phyloP scores from a whole-genome alignment of 2,329 filamentous ascomycete genomes.

The Pseudogymnoascus sp. region DNA sequence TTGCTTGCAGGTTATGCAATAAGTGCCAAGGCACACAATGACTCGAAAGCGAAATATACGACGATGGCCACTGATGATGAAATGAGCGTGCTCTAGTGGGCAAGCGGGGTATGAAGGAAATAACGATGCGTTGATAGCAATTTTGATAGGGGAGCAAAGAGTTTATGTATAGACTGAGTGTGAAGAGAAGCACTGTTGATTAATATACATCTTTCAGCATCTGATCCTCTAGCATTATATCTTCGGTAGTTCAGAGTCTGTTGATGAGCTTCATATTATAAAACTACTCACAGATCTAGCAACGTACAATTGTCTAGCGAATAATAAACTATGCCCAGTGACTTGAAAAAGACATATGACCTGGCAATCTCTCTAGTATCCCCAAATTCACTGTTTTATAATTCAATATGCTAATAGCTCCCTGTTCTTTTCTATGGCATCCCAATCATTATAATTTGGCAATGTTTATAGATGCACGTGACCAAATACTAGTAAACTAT shows the following conservation, averaged over 20 bases:
- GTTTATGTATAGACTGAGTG: slow-evolving; percentile 4
- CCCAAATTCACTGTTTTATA: neutral
- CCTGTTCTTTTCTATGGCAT: neutral
- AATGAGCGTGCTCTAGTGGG: slow-evolving; percentile 3
- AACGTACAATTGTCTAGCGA: neutral
- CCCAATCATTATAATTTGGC: neutral
- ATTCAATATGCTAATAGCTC: neutral
- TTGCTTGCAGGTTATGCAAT: slow-evolving; percentile 6
- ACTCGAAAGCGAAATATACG: neutral
- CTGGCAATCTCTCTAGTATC: neutral
- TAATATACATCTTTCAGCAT: slow-evolving; percentile 1
- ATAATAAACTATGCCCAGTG: neutral
- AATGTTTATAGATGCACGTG: neutral
- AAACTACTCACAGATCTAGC: neutral
- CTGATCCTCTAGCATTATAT: neutral
- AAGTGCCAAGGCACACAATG: slow-evolving; percentile 4
- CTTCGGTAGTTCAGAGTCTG: neutral
- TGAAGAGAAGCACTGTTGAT: slow-evolving; percentile 5
- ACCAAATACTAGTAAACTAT: neutral
- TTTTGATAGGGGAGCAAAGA: neutral
- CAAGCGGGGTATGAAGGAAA: neutral
- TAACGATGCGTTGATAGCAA: neutral
- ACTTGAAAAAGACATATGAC: neutral
- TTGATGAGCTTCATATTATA: neutral
- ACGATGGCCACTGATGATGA: slow-evolving; percentile 4